Evolutionary conservation across 768 basidiomycete genomes (phyloP).

Genomic region (Rhodotorula babjevae): DNA sequence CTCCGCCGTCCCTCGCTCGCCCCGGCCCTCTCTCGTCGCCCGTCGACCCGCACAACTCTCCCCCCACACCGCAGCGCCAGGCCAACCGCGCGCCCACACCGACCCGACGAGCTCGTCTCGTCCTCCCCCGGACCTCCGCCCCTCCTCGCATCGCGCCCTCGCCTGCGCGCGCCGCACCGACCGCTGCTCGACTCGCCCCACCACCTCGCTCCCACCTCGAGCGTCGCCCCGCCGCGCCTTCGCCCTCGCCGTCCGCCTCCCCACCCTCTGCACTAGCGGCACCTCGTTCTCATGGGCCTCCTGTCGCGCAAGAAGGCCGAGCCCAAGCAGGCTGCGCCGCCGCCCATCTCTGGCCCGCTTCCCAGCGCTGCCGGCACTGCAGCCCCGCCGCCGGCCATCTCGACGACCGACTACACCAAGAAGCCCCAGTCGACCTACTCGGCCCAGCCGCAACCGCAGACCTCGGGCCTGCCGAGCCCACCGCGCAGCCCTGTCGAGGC

Average conservation of each 20-base stretch:
- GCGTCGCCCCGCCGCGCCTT: no score
- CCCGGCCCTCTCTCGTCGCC: no score
- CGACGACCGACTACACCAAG: slow-evolving; percentile 27
- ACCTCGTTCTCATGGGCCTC: slow-evolving; percentile 21
- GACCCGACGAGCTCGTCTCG: no score
- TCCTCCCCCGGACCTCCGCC: no score
- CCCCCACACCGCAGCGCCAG: no score
- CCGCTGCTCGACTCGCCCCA: no score
- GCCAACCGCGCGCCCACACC: no score
- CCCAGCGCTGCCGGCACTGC: not conserved
- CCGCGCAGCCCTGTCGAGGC: slow-evolving; percentile 35
- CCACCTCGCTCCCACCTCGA: no score
- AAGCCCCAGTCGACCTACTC: not conserved
- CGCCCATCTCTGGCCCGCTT: slow-evolving; percentile 31
- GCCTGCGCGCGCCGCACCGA: no score
- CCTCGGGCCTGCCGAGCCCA: slow-evolving; percentile 25
- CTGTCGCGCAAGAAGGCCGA: slow-evolving; percentile 35
- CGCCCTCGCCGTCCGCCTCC: not conserved
- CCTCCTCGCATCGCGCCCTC: no score
- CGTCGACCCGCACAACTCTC: no score
- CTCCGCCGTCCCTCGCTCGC: no score
- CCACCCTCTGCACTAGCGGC: not conserved
- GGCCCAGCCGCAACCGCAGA: not conserved
- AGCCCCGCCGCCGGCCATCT: slow-evolving; percentile 3
- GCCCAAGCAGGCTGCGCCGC: not conserved